A percentile compares a stretch with the other conserved stretches of the same genome.
These are phyloP conservation scores for Dryas alaskensis DNA, from an alignment of 306 rosid species.

Conservation along the genomic window DNA sequence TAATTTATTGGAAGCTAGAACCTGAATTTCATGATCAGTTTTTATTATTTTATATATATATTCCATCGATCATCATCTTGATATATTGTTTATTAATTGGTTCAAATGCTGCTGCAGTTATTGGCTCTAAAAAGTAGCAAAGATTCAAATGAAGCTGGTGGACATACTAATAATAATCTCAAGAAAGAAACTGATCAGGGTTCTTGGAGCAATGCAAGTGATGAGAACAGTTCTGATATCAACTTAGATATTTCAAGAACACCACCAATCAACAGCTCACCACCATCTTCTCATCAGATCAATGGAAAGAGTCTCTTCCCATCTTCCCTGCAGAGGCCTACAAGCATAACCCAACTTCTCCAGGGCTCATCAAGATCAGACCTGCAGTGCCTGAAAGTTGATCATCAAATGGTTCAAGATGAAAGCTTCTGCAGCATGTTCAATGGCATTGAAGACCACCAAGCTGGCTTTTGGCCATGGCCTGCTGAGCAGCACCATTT, in stretches of 20 bases:
- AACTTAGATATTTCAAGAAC: slow-evolving; percentile 72
- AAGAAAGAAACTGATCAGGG: slow-evolving; percentile 64
- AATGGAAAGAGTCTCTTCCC: slow-evolving; percentile 49
- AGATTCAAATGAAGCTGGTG: slow-evolving; percentile 36
- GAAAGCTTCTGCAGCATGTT: slow-evolving; percentile 71
- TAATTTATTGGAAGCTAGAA: no score
- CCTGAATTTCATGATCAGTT: no score
- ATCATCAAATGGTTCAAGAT: slow-evolving; percentile 48
- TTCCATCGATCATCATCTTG: background rate
- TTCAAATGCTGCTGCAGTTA: slow-evolving; percentile 44
- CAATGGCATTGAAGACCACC: slow-evolving; percentile 60
- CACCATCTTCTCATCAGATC: slow-evolving; percentile 35
- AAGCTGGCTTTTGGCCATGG: slow-evolving; percentile 76
- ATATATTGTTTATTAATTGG: background rate
- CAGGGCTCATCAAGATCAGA: slow-evolving; percentile 71
- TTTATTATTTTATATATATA: no score
- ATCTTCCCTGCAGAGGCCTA: slow-evolving; percentile 37
- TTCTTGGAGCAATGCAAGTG: slow-evolving; percentile 80
- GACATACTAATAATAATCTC: slow-evolving; percentile 19
- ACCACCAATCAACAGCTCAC: slow-evolving; percentile 45
- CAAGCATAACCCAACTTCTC: slow-evolving; percentile 70
- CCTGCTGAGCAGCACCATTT: slow-evolving; percentile 70
- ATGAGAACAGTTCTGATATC: slow-evolving; percentile 68
- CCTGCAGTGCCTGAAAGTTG: slow-evolving; percentile 33
- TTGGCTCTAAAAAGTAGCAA: slow-evolving; percentile 45